Evolutionary conservation across 352 stramenopile genomes (phyloP), one percentile per base, ranked within the genome.

Genomic region (Thalassiosira mediterranea): DNA sequence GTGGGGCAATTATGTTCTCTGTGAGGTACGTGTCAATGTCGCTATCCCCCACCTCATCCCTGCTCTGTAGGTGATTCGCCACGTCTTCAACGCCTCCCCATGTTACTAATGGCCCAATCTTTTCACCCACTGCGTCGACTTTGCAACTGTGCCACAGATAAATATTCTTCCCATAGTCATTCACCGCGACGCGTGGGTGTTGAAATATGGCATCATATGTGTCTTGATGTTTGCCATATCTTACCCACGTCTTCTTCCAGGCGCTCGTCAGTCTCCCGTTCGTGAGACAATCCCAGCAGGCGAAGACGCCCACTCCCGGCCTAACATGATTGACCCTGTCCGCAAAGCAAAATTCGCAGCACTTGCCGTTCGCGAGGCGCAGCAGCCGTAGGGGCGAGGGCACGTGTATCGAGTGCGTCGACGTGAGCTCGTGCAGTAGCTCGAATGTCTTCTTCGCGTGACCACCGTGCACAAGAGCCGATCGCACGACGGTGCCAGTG

Each of bases 201-300:
- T 15, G 7, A 13, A 66, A 66, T 23, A 66, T 54, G 37, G 42
- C 25, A 3, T 53, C 17, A 48, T 66, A 66, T 0, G n/a, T 34
- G 11, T 13, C 4, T n/a, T 3, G 19, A 13, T 66, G 51, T n/a
- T 32, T 56, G 13, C 21, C 0, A 23, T 66, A 54, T 23, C 57
- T 4, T 7, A 19, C 38, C 57, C 57, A 66, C 1, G 15, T 56
- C 8, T 23, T 66, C 3, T 54, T 66, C 57, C 57, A 66, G 3
- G 17, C 57, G 38, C 44, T 66, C 17, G 57, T 66, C 1, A 54
- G n/a, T 23, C 32, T 54, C 13, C 57, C 57, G 25, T 28, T 19
- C 38, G 21, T 28, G 4, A 54, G 1, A 53, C 57, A 66, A 4
- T 25, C 21, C 57, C 57, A 66, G 25, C 57, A 66, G 7, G 57